Evolutionary conservation across 2,329 filamentous ascomycete species (phyloP).

Genomic region (Exophiala bonariae): DNA sequence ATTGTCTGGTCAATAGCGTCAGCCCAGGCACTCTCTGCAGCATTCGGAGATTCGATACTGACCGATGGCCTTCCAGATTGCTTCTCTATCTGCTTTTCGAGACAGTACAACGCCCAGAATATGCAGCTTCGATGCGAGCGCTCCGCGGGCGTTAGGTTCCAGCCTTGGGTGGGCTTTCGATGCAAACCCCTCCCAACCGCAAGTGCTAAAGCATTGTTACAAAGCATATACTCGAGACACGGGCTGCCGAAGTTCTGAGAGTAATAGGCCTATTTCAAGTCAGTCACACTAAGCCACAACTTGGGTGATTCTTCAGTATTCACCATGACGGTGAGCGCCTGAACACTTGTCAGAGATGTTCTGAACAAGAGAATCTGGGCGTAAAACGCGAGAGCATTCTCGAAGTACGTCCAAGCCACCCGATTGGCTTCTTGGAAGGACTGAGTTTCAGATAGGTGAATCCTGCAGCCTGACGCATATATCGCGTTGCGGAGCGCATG

Average conservation of each 20-base stretch:
- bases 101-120: slow-evolving; percentile 11
- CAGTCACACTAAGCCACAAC: not conserved
- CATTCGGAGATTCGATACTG: not conserved
- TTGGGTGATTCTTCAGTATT: not conserved
- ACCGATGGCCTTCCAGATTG: slow-evolving; percentile 9
- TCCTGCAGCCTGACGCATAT: not conserved
- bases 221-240: slow-evolving; percentile 9
- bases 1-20: not conserved
- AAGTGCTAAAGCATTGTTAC: slow-evolving; percentile 2
- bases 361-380: slow-evolving; percentile 6
- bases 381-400: slow-evolving; percentile 6
- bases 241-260: slow-evolving; percentile 4
- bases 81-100: slow-evolving; percentile 8
- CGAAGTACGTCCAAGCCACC: slow-evolving; percentile 5
- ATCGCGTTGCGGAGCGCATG: not conserved
- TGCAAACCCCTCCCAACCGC: slow-evolving; percentile 5
- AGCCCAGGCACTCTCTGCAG: not conserved
- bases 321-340: slow-evolving; percentile 11
- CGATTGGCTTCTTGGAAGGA: slow-evolving; percentile 3
- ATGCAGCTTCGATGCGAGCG: not conserved
- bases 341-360: slow-evolving; percentile 7
- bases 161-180: not conserved
- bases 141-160: slow-evolving; percentile 6
- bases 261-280: slow-evolving; percentile 8
- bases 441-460: not conserved